Evolutionary conservation across 768 basidiomycete genomes (phyloP).

Genomic region (Asterophora lycoperdoides): DNA sequence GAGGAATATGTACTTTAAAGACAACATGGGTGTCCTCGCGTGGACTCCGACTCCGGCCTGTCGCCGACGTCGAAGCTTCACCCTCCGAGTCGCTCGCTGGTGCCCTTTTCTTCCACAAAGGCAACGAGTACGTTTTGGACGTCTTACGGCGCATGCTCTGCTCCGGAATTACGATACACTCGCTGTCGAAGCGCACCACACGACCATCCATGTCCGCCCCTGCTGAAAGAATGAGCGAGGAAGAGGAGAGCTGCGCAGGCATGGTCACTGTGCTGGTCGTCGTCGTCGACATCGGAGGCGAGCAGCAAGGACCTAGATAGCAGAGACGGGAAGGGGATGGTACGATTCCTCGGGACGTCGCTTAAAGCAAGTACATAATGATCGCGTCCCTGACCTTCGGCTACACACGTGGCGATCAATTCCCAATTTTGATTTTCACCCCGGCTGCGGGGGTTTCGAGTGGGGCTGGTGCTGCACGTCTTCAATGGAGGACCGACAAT

Average conservation of each 20-base stretch:
- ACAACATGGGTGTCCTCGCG: constrained; percentile 43
- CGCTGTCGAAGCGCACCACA: constrained; percentile 65
- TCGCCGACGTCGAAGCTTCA: constrained; percentile 20
- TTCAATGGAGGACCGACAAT: too few relatives aligned
- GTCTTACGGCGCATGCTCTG: constrained; percentile 39
- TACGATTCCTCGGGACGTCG: constrained; percentile 9
- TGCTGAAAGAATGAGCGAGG: constrained; percentile 10
- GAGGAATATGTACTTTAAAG: constrained; percentile 60
- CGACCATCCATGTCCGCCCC: constrained; percentile 16
- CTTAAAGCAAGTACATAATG: constrained; percentile 3
- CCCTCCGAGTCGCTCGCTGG: constrained; percentile 19
- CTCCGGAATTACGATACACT: constrained; percentile 76
- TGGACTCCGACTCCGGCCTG: constrained; percentile 14
- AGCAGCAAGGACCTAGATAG: not conserved
- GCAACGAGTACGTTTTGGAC: constrained; percentile 65
- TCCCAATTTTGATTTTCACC: too few relatives aligned
- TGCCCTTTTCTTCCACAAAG: constrained; percentile 51
- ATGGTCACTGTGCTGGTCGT: constrained; percentile 12
- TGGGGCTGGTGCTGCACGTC: too few relatives aligned
- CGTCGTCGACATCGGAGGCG: constrained; percentile 13
- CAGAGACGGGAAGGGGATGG: constrained; percentile 10
- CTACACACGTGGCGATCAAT: too few relatives aligned
- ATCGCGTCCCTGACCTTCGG: constrained; percentile 14
- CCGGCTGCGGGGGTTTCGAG: too few relatives aligned
- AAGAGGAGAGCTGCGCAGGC: constrained; percentile 8